These are phyloP conservation scores for Cylindrotheca fusiformis DNA, from an alignment of 108 stramenopile species.

Conservation along the genomic window DNA sequence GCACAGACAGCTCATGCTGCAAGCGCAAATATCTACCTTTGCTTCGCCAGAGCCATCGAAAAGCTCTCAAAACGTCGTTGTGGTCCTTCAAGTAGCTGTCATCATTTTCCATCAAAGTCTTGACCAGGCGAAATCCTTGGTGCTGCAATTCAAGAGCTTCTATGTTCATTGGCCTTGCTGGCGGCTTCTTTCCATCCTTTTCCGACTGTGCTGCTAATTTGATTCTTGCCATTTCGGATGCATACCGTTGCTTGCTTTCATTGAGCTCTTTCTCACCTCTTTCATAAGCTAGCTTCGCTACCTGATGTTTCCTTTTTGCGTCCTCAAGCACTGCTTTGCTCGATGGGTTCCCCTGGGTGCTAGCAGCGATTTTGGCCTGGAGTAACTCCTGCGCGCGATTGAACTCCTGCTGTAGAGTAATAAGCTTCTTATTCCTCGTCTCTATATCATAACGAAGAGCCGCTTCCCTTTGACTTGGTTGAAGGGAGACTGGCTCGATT, in stretches of 20 bases:
- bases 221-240: constrained; percentile 30
- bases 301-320: constrained; percentile 29
- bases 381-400: constrained; percentile 32
- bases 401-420: constrained; percentile 43
- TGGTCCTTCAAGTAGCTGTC: constrained; percentile 56
- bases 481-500: constrained; percentile 13
- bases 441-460: constrained; percentile 44
- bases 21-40: constrained; percentile 79
- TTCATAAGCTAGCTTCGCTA: constrained; percentile 44
- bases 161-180: constrained; percentile 53
- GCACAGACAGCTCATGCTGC: constrained; percentile 75
- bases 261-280: constrained; percentile 41
- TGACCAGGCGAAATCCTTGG: constrained; percentile 68
- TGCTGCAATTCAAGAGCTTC: constrained; percentile 71
- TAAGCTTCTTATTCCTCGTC: constrained; percentile 52
- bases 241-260: constrained; percentile 41
- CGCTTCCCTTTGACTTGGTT: constrained; percentile 22
- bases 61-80: constrained; percentile 72
- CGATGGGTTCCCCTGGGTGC: constrained; percentile 15
- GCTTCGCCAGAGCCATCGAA: constrained; percentile 86
- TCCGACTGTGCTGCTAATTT: constrained; percentile 10
- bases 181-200: constrained; percentile 3
- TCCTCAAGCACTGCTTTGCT: constrained; percentile 32
- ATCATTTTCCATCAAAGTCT: constrained; percentile 55
- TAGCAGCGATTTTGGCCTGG: constrained; percentile 19